Percentiles rank a stretch among this genome's conserved stretches.
Evolutionary conservation across 2,329 filamentous ascomycete species (phyloP).

Genomic region (Fusarium cicatricum): DNA sequence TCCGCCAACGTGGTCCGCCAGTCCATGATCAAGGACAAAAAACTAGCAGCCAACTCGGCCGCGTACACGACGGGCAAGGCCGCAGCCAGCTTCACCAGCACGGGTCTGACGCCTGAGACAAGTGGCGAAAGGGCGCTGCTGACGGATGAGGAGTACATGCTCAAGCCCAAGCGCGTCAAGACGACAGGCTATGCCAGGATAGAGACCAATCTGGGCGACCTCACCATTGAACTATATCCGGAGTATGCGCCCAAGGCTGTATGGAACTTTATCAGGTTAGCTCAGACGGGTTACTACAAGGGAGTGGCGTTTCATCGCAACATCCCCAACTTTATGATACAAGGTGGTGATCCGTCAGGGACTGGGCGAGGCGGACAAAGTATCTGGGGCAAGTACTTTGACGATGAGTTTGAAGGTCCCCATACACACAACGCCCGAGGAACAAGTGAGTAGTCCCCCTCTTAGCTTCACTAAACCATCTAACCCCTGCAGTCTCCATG

Average conservation of each 20-base stretch:
- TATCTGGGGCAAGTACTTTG: conserved; percentile 94
- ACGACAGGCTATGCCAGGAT: conserved; percentile 91
- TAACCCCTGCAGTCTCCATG: conserved; percentile 69
- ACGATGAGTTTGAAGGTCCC: conserved; percentile 92
- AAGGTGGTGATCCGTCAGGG: conserved; percentile 92
- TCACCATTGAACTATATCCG: conserved; percentile 89
- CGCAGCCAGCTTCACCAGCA: conserved; percentile 94
- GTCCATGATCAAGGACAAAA: conserved; percentile 61
- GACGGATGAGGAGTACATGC: conserved; percentile 95
- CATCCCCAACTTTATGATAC: conserved; percentile 97
- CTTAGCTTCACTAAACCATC: background rate
- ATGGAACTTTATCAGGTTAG: conserved; percentile 93
- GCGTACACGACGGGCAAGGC: conserved; percentile 89
- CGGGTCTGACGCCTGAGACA: conserved; percentile 90
- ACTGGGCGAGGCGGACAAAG: conserved; percentile 90
- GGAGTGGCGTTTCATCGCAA: conserved; percentile 89
- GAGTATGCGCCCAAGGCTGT: conserved; percentile 93
- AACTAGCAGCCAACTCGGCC: conserved; percentile 82
- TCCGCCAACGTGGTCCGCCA: conserved; percentile 42
- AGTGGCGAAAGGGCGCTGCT: conserved; percentile 86
- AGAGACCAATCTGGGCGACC: conserved; percentile 81
- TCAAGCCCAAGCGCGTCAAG: conserved; percentile 88
- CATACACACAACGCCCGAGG: conserved; percentile 84
- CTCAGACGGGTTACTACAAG: conserved; percentile 90
- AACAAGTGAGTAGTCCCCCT: conserved; percentile 52